Conservation (phyloP, 345 rosid species). For the Xanthoceras sorbifolium region DNA sequence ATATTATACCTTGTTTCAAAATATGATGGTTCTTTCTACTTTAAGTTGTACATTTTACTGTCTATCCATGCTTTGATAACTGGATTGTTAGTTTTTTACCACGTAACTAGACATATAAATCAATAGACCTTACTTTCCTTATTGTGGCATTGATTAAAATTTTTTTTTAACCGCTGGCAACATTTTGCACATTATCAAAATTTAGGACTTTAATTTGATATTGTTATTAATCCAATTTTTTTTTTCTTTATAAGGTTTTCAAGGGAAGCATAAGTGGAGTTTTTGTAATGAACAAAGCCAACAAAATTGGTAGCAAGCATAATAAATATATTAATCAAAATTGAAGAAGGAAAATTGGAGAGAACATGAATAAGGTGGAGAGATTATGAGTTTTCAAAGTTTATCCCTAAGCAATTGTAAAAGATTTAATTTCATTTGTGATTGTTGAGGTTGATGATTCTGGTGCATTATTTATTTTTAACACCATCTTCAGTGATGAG, state of each 20-base stretch:
- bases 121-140: not conserved
- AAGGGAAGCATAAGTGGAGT: not conserved
- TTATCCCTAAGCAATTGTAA: not conserved
- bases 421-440: not conserved
- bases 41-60: not conserved
- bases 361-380: not conserved
- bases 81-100: not conserved
- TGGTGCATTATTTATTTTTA: not conserved
- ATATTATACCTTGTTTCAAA: not conserved
- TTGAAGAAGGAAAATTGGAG: not conserved
- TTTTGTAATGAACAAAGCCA: not conserved
- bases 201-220: constrained; percentile 5
- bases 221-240: not conserved
- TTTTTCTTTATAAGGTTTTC: not conserved
- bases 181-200: not conserved
- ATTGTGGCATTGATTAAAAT: not conserved
- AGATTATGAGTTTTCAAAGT: not conserved
- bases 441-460: not conserved
- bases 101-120: not conserved
- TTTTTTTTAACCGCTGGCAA: not conserved
- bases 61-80: not conserved
- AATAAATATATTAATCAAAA: not conserved
- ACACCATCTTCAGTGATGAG: not conserved
- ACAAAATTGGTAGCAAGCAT: not conserved
- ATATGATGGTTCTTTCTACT: not conserved